Base-by-base conservation (phyloP, 2,329 filamentous ascomycete species). In the Nigrospora oryzae region DNA sequence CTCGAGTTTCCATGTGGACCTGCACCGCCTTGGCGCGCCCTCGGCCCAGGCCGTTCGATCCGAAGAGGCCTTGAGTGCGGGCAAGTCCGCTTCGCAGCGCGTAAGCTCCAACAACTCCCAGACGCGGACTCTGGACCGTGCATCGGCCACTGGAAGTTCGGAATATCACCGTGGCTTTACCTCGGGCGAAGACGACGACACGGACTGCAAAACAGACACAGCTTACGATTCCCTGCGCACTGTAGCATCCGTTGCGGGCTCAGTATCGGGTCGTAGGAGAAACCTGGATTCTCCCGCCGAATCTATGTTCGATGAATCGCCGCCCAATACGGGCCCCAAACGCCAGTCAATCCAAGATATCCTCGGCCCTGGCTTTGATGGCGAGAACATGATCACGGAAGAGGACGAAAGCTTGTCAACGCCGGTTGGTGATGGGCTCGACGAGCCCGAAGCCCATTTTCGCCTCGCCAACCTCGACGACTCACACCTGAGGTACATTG, bases 291-390 rank as follows among this genome's bases (percentile, higher is more conserved):
- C 83, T 28, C 84, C 85, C 14, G 68, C 89, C 41, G 85, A 89
- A 57, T 86, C 81, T 19, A 86, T 89, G 70, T 90, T 89, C 62
- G 85, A 90, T 63, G 86, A 90, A 54, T 87, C 84, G 13, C 84
- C 83, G 33, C 77, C 79, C 8, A 77, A 74, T 57, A 74, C 75
- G 1, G 71, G 73, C 15, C 66, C 70, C 3, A 79, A 78, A 53
- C 68, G 77, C 23, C 57, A 78, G 11, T 79, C 77, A 0, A 77
- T 80, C 34, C 77, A 80, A 40, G 77, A 79, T 51, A 79, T 80
- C 15, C 57, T 80, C 15, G 76, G 73, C 8, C 67, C 67, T 13
- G 66, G 74, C 10, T 79, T 73, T 64, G 74, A 81, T 46, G 71
- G 65, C 17, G 71, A 73, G 40, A 70, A 72, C 38, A 74, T 68